phyloP scores from a whole-genome alignment of 2,329 filamentous ascomycete genomes.

The Fusarium sp. region DNA sequence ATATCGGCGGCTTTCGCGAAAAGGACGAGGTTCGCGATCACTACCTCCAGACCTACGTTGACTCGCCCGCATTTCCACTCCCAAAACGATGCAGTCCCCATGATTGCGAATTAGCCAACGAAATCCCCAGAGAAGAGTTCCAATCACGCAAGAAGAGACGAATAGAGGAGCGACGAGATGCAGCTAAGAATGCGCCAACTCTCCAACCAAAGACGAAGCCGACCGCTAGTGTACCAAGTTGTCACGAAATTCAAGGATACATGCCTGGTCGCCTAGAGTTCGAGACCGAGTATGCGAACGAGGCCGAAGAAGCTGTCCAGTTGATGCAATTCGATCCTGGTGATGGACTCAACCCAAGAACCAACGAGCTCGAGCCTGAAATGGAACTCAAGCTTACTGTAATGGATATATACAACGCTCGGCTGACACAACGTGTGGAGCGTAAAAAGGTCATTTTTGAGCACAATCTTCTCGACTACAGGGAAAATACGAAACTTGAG shows the following conservation, averaged over 20 bases:
- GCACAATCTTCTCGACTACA: constrained; percentile 91
- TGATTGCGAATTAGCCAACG: constrained; percentile 81
- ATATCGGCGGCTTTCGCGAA: constrained; percentile 93
- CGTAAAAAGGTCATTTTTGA: constrained; percentile 98
- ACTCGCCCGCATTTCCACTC: constrained; percentile 86
- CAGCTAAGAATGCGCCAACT: constrained; percentile 84
- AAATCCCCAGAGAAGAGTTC: constrained; percentile 90
- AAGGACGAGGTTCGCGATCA: constrained; percentile 98
- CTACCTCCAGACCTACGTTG: constrained; percentile 88
- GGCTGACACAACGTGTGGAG: constrained; percentile 89
- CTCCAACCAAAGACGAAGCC: constrained; percentile 94
- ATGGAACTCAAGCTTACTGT: constrained; percentile 98
- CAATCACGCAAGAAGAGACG: constrained; percentile 91
- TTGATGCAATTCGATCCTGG: constrained; percentile 98
- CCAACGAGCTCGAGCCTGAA: constrained; percentile 90
- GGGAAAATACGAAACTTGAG: constrained; percentile 88
- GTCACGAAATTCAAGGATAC: constrained; percentile 97
- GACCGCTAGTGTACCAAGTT: constrained; percentile 92
- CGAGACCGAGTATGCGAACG: constrained; percentile 97
- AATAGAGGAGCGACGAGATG: constrained; percentile 92
- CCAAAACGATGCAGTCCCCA: constrained; percentile 87
- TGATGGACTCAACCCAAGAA: constrained; percentile 87
- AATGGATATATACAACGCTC: constrained; percentile 97
- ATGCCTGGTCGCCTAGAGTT: constrained; percentile 99
- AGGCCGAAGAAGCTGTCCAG: constrained; percentile 97